Evolutionary conservation across 768 basidiomycete genomes (phyloP).

Genomic region (Russula foetens): DNA sequence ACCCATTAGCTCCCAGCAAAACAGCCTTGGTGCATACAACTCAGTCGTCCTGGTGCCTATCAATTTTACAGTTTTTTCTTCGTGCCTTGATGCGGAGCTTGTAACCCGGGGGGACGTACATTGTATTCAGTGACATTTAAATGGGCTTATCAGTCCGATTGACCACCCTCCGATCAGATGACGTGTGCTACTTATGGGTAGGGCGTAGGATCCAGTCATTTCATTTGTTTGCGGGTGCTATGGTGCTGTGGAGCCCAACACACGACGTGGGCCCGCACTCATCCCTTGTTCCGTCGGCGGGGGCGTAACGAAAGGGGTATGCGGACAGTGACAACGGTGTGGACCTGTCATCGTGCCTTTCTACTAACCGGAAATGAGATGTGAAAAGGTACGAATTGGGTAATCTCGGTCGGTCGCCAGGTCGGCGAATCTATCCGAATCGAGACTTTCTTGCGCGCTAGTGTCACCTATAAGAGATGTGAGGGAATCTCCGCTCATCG

Average conservation of each 20-base stretch:
- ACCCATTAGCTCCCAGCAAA: no score
- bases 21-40: background rate
- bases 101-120: no score
- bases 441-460: background rate
- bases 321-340: background rate
- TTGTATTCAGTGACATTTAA: no score
- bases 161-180: no score
- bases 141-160: no score
- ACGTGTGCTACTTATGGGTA: no score
- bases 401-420: background rate
- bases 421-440: background rate
- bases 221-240: background rate
- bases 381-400: background rate
- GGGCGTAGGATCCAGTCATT: no score
- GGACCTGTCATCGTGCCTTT: background rate
- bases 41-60: background rate
- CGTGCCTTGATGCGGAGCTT: no score
- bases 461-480: background rate
- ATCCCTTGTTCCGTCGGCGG: background rate
- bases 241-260: background rate
- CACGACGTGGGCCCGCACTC: background rate
- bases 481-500: background rate
- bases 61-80: no score
- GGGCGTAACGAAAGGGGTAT: background rate
- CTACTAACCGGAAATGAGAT: slow-evolving; percentile 7